phyloP scores from a whole-genome alignment of 108 stramenopile genomes.

The Pseudonitzschia multiseries region DNA sequence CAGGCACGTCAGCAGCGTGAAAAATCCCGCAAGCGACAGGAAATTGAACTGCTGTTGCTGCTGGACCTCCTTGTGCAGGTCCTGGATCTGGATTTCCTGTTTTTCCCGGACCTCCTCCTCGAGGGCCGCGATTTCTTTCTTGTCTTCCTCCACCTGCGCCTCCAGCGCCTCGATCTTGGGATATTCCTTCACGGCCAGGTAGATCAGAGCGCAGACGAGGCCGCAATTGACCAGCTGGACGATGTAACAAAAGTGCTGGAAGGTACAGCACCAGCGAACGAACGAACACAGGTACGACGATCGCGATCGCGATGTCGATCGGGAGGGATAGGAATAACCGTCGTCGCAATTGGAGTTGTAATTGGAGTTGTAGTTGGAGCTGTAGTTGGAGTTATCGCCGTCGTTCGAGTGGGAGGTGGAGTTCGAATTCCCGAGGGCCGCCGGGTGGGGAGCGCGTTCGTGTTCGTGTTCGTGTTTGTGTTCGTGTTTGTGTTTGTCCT shows the following conservation, averaged over 20 bases:
- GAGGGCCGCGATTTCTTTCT: slow-evolving; percentile 25
- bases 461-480: too few relatives aligned
- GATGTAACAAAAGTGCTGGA: slow-evolving; percentile 11
- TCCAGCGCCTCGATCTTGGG: slow-evolving; percentile 11
- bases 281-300: slow-evolving; percentile 1
- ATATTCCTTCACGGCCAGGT: background rate
- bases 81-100: slow-evolving; percentile 40
- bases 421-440: too few relatives aligned
- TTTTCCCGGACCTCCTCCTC: slow-evolving; percentile 39
- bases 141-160: slow-evolving; percentile 22
- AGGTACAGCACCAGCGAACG: background rate
- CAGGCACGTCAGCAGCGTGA: slow-evolving; percentile 74
- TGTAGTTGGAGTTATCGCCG: too few relatives aligned
- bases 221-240: slow-evolving; percentile 13
- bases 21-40: slow-evolving; percentile 74
- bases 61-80: slow-evolving; percentile 36
- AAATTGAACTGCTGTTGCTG: slow-evolving; percentile 55
- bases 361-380: too few relatives aligned
- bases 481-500: too few relatives aligned
- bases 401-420: too few relatives aligned
- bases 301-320: background rate
- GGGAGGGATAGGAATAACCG: background rate
- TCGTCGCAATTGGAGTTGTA: too few relatives aligned
- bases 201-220: slow-evolving; percentile 11
- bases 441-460: too few relatives aligned